Base-by-base conservation (phyloP, 495 filamentous ascomycete genomes). In the Aspergillus diversus region DNA sequence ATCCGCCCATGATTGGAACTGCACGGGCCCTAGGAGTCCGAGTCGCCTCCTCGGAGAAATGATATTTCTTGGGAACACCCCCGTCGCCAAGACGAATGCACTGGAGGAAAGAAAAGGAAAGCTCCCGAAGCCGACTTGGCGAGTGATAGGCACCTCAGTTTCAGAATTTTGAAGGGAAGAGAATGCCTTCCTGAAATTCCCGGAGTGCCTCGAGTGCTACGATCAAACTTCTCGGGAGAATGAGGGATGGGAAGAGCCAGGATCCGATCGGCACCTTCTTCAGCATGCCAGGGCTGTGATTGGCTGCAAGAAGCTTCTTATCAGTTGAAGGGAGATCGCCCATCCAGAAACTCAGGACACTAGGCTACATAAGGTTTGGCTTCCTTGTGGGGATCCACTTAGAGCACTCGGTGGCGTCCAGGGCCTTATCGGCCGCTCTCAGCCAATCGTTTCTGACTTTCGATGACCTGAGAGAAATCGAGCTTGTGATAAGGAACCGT, bases 391-490 rank as follows among this genome's bases (percentile, higher is more conserved):
- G 48, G 52, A 42, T 47, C 63, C 63, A 56, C 65, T 61, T 42
- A 33, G 50, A 55, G 57, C 27, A 21, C 42, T 27, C 15, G 59
- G 59, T 68, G 66, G 66, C 62, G 66, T 50, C 17, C 56, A 60
- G 66, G 54, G 49, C 51, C 66, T 68, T 68, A 68, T 68, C 66
- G 66, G 42, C 33, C 17, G 32, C 56, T 68, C 66, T 43, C 51
- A 65, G 55, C 66, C 66, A 65, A 68, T 68, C 59, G 59, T 59
- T 67, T 34, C 21, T 9, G 13, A 17, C 52, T 42, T 33, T 57
- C 57, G 32, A 67, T 64, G 61, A 67, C 57, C 54, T 64, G 47
- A 67, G 61, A 67, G 65, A 67, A 67, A 67, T 47, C 13, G 47
- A 15, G 27, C 5, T 33, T 11, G 5, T 65, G 63, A 66, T 66